These are phyloP conservation scores for Tribonema minus DNA, from an alignment of 108 stramenopile species.

Conservation along the genomic window DNA sequence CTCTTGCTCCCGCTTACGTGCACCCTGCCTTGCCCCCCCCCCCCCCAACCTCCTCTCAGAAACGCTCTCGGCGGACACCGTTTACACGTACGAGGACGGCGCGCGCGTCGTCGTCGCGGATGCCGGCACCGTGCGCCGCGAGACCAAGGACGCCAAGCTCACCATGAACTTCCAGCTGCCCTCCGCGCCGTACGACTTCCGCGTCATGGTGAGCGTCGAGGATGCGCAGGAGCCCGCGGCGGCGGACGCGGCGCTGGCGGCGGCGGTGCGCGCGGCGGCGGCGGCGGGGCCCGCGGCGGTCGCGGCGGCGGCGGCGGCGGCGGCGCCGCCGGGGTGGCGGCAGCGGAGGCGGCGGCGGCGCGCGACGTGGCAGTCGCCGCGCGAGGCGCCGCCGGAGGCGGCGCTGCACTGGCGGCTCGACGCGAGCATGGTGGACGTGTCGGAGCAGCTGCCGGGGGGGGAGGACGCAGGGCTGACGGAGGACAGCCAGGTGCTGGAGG, in stretches of 20 bases:
- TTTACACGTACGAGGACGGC: not conserved
- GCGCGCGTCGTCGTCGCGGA: not conserved
- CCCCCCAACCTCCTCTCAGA: not conserved
- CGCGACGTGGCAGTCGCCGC: not conserved
- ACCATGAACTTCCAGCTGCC: conserved; percentile 35
- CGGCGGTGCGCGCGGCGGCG: no score
- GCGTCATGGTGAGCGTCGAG: conserved; percentile 37
- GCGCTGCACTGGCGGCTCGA: conserved; percentile 22
- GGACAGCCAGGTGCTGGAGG: not conserved
- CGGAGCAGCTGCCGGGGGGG: not conserved
- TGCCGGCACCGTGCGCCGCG: not conserved
- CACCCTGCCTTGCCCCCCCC: no score
- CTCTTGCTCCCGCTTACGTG: no score
- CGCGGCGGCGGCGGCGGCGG: no score
- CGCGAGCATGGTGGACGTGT: conserved; percentile 20
- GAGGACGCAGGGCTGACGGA: not conserved
- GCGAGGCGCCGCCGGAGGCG: conserved; percentile 8
- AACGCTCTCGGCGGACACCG: not conserved
- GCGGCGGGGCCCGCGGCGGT: no score
- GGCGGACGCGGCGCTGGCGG: not conserved
- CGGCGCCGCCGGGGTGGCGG: no score
- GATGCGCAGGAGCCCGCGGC: not conserved
- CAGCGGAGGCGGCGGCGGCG: no score
- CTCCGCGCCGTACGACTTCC: conserved; percentile 41
- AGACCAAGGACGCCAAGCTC: conserved; percentile 27